Evolutionary conservation across 2,329 filamentous ascomycete genomes (phyloP).

Genomic region (Dactylellina sp.): DNA sequence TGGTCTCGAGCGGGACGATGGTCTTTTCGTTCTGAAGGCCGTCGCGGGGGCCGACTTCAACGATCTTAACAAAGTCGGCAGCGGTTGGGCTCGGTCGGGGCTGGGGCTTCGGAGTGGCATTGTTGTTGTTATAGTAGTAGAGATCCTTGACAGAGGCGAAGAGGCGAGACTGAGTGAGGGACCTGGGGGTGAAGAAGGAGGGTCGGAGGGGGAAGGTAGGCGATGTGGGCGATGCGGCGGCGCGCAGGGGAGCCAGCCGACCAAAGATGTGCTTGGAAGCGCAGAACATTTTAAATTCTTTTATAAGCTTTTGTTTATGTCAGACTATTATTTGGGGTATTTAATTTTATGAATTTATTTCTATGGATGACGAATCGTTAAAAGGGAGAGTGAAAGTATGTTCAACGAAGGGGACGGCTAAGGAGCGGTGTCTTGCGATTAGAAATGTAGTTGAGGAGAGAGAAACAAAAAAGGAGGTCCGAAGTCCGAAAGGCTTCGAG

Average conservation of each 20-base stretch:
- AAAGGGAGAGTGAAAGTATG: neutral
- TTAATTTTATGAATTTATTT: neutral
- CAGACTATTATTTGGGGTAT: too few relatives aligned
- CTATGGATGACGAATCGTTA: neutral
- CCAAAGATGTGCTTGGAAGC: conserved; percentile 55
- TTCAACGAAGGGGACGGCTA: neutral
- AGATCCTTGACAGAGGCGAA: conserved; percentile 52
- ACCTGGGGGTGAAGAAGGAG: conserved; percentile 44
- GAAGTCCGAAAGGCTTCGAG: neutral
- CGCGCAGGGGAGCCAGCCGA: conserved; percentile 34
- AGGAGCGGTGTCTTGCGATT: conserved; percentile 1
- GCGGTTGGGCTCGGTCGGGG: neutral
- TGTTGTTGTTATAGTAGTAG: conserved; percentile 36
- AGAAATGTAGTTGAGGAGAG: too few relatives aligned
- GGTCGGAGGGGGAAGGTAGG: conserved; percentile 32
- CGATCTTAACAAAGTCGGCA: conserved; percentile 70
- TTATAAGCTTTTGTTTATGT: neutral
- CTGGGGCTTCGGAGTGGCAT: neutral
- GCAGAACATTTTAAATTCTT: conserved; percentile 48
- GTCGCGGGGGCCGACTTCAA: conserved; percentile 86
- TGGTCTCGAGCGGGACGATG: conserved; percentile 76
- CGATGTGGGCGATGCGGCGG: conserved; percentile 12
- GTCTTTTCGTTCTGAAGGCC: conserved; percentile 88
- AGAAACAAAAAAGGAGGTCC: neutral
- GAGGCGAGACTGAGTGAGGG: conserved; percentile 49